These are phyloP conservation scores for Omphalotus olearius DNA, from an alignment of 1,284 basidiomycete genomes.

Conservation along the genomic window DNA sequence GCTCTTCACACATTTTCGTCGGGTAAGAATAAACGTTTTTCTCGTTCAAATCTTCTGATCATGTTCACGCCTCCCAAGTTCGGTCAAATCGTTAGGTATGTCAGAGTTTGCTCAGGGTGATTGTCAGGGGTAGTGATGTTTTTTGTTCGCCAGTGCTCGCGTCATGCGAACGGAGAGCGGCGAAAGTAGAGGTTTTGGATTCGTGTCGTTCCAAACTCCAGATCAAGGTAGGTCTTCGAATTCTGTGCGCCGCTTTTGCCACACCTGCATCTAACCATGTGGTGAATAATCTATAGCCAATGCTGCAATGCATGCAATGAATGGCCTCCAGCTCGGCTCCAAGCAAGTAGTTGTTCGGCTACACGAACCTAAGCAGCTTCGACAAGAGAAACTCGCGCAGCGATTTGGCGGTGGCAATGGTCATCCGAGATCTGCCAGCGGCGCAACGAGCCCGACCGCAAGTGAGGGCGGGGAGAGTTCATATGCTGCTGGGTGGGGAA, in stretches of 20 bases:
- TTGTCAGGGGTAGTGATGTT: neutral
- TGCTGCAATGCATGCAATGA: conserved; percentile 76
- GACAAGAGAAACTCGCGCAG: conserved; percentile 83
- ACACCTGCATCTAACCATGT: conserved; percentile 5
- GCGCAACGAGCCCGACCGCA: conserved; percentile 75
- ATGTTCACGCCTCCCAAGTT: conserved; percentile 41
- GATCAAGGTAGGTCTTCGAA: conserved; percentile 61
- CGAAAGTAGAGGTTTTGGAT: conserved; percentile 90
- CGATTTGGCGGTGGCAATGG: conserved; percentile 66
- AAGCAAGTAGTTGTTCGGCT: conserved; percentile 83
- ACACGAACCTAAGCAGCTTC: conserved; percentile 85
- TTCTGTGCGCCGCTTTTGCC: neutral
- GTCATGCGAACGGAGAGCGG: conserved; percentile 90
- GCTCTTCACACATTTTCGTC: conserved; percentile 75
- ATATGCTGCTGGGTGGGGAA: conserved; percentile 57
- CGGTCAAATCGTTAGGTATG: conserved; percentile 81
- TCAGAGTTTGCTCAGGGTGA: neutral
- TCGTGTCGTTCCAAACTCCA: conserved; percentile 84
- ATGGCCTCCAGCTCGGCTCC: conserved; percentile 62
- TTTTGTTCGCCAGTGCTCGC: conserved; percentile 58
- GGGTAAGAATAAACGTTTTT: neutral
- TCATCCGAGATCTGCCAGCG: conserved; percentile 71
- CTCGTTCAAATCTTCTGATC: conserved; percentile 14
- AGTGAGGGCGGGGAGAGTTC: conserved; percentile 72
- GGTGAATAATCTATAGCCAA: conserved; percentile 43